phyloP scores from a whole-genome alignment of 2,329 filamentous ascomycete genomes.

The Myriosclerotinia duriaeana region DNA sequence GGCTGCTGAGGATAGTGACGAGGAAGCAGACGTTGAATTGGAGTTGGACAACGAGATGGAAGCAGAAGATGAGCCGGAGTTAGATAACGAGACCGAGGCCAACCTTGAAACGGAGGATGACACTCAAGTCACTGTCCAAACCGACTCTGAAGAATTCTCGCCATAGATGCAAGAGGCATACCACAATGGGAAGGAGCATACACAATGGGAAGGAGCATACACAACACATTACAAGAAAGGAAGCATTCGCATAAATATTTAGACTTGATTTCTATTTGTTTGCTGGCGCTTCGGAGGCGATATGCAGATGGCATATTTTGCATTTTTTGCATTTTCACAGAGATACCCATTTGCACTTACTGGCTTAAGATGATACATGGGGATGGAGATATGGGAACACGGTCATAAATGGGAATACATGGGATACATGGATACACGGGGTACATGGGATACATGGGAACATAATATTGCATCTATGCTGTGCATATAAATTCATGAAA shows the following conservation, averaged over 20 bases:
- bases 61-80: conserved; percentile 2
- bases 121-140: background rate
- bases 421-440: background rate
- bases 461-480: background rate
- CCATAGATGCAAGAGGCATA: too few relatives aligned
- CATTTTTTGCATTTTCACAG: background rate
- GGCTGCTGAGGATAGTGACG: conserved; percentile 26
- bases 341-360: conserved; percentile 14
- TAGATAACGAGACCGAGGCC: background rate
- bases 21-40: conserved; percentile 25
- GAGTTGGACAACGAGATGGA: background rate
- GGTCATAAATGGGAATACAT: background rate
- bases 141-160: background rate
- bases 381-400: background rate
- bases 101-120: background rate
- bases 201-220: background rate
- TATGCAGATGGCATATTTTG: background rate
- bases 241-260: conserved; percentile 3
- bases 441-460: background rate
- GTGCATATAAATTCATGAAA: background rate
- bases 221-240: background rate
- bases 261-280: background rate
- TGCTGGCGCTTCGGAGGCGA: background rate
- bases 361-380: background rate
- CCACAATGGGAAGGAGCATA: background rate